These are phyloP conservation scores for Aspergillus candidus DNA, from an alignment of 2,329 filamentous ascomycete species.

Conservation along the genomic window DNA sequence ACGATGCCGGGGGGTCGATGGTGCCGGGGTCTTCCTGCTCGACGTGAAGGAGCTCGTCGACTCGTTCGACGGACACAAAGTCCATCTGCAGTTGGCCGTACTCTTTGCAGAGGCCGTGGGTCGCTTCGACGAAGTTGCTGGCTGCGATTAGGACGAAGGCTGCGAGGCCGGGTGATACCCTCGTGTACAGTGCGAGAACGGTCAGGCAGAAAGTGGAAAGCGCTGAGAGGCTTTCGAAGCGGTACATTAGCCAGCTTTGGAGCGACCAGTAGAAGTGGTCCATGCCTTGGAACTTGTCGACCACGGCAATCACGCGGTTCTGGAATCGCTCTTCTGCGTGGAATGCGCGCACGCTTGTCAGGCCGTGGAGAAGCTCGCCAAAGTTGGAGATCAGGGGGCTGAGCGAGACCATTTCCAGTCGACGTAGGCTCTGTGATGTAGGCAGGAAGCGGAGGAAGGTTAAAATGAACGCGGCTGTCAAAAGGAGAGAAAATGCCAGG, in stretches of 20 bases:
- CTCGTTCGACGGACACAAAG: constrained; percentile 82
- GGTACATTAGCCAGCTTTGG: constrained; percentile 76
- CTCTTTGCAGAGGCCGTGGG: constrained; percentile 66
- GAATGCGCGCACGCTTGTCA: constrained; percentile 82
- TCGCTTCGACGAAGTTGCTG: constrained; percentile 57
- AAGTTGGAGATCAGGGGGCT: constrained; percentile 91
- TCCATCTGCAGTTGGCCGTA: constrained; percentile 88
- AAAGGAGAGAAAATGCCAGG: constrained; percentile 61
- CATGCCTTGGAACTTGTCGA: constrained; percentile 87
- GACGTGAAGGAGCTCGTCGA: constrained; percentile 73
- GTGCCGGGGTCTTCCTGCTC: constrained; percentile 67
- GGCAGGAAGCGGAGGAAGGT: constrained; percentile 75
- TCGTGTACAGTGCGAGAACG: constrained; percentile 65
- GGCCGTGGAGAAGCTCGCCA: constrained; percentile 74
- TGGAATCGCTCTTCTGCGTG: constrained; percentile 74
- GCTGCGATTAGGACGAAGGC: constrained; percentile 77
- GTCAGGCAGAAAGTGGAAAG: constrained; percentile 68
- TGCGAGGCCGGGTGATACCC: constrained; percentile 70
- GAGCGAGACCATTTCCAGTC: constrained; percentile 83
- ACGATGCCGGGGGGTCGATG: constrained; percentile 64
- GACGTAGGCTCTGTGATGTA: constrained; percentile 72
- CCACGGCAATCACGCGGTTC: constrained; percentile 68
- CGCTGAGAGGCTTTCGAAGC: constrained; percentile 68
- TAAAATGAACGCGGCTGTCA: constrained; percentile 63
- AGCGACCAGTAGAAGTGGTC: constrained; percentile 94